Conservation (phyloP, 1,284 basidiomycete genomes). For the Coniferiporia weirii region DNA sequence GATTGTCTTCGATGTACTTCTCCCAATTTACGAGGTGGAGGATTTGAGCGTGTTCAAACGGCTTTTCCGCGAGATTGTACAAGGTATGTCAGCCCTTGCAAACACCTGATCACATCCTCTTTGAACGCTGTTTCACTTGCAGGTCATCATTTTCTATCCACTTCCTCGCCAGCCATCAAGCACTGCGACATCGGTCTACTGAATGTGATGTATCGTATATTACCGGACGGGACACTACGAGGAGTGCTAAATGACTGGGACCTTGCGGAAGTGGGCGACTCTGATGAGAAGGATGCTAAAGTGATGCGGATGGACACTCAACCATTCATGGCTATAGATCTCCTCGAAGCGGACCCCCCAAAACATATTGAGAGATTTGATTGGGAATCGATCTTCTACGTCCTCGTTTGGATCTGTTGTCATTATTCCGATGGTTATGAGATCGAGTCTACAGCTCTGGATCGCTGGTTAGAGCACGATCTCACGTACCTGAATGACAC, state of each 20-base stretch:
- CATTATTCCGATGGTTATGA: not conserved
- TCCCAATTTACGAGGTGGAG: not conserved
- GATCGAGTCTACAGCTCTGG: not conserved
- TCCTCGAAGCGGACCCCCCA: not conserved
- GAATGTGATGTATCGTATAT: slow-evolving; percentile 4
- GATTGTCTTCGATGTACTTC: not conserved
- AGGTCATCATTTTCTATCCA: slow-evolving; percentile 6
- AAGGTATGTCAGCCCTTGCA: not conserved
- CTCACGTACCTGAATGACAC: not conserved
- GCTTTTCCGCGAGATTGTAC: not conserved
- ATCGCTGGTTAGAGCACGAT: not conserved
- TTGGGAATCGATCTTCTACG: slow-evolving; percentile 8
- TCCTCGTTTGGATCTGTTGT: not conserved
- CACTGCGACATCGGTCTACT: slow-evolving; percentile 8
- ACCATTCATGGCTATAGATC: slow-evolving; percentile 5
- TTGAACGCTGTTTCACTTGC: not conserved
- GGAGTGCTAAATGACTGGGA: slow-evolving; percentile 13
- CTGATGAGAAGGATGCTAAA: not conserved
- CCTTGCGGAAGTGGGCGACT: not conserved
- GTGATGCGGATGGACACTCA: not conserved
- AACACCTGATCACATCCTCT: not conserved
- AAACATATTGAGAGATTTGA: slow-evolving; percentile 1
- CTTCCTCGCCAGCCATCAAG: not conserved
- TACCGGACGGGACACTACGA: not conserved
- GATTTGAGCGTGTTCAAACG: not conserved